Evolutionary conservation across 257 asterid genomes (phyloP).

Genomic region (Sherardia arvensis): DNA sequence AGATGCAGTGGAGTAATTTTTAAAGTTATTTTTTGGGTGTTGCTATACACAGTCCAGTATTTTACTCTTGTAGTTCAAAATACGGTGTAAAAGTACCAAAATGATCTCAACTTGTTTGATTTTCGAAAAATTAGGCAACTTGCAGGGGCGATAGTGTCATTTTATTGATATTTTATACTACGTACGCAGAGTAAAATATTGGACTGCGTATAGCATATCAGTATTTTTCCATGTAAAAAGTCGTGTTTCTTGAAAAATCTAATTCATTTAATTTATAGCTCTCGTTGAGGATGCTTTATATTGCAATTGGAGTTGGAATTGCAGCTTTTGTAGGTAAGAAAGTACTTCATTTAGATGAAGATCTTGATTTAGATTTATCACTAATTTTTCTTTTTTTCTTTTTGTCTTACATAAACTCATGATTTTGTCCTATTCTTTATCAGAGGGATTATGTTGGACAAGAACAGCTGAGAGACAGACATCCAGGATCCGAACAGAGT

Average conservation of each 20-base stretch:
- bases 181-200: too few species aligned
- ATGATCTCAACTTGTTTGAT: too few species aligned
- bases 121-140: too few species aligned
- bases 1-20: too few species aligned
- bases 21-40: too few species aligned
- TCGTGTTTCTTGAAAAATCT: neutral
- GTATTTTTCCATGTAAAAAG: neutral
- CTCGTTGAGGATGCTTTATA: constrained; percentile 49
- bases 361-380: neutral
- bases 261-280: constrained; percentile 23
- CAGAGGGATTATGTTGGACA: constrained; percentile 72
- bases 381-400: too few species aligned
- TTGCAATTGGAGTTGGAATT: constrained; percentile 60
- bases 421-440: too few species aligned
- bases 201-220: neutral
- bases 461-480: constrained; percentile 78
- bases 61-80: too few species aligned
- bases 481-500: constrained; percentile 48
- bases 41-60: too few species aligned
- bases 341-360: neutral
- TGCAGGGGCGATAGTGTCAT: too few species aligned
- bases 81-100: too few species aligned
- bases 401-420: neutral
- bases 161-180: too few species aligned
- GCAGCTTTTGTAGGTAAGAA: constrained; percentile 57